A percentile compares a stretch with the other conserved stretches of the same genome.
phyloP scores from a whole-genome alignment of 306 rosid genomes.

The Dryas alaskensis region DNA sequence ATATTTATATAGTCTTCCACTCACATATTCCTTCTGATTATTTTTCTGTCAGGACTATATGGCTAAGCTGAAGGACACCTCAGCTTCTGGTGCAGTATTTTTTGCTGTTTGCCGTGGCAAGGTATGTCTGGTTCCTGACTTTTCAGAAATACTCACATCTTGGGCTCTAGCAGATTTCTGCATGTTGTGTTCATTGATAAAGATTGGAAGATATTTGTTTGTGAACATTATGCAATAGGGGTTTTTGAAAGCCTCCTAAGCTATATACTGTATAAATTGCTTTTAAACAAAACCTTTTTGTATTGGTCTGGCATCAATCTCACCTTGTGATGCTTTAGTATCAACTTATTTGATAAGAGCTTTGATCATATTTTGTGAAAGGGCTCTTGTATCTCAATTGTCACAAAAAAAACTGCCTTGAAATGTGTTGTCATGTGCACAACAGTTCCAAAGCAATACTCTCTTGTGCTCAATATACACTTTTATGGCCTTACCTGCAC shows the following conservation, averaged over 20 bases:
- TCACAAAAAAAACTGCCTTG: neutral
- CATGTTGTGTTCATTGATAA: conserved; percentile 9
- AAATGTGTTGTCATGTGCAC: neutral
- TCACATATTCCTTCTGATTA: conserved; percentile 18
- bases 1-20: conserved; percentile 17
- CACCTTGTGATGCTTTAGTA: neutral
- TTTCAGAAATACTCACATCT: conserved; percentile 5
- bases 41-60: conserved; percentile 70
- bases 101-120: conserved; percentile 97
- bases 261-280: neutral
- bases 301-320: neutral
- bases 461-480: neutral
- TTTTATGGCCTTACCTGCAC: conserved; percentile 4
- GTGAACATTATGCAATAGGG: neutral
- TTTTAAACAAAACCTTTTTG: neutral
- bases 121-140: conserved; percentile 47
- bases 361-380: conserved; percentile 5
- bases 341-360: neutral
- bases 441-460: neutral
- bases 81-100: conserved; percentile 85
- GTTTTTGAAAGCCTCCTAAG: conserved; percentile 8
- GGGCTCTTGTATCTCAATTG: neutral
- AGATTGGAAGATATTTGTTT: neutral
- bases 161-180: conserved; percentile 23
- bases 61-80: conserved; percentile 72